phyloP scores from a whole-genome alignment of 495 filamentous ascomycete genomes.

The Aspergillus steynii region DNA sequence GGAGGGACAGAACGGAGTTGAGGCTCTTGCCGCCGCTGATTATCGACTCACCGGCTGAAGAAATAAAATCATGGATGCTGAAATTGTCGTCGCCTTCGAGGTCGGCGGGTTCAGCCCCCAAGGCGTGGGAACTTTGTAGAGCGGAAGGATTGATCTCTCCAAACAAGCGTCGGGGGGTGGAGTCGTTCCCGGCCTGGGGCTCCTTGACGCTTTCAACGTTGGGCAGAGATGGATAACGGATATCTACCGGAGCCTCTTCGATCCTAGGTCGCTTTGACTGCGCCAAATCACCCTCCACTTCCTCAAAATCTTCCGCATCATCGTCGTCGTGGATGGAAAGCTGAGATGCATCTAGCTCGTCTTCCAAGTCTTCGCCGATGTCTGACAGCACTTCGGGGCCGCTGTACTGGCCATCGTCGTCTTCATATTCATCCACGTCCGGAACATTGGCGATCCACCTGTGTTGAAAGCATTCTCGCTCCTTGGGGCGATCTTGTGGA shows the following conservation, averaged over 20 bases:
- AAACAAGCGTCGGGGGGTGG: slow-evolving; percentile 60
- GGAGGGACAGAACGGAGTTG: slow-evolving; percentile 45
- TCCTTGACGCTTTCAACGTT: slow-evolving; percentile 43
- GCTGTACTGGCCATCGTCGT: slow-evolving; percentile 52
- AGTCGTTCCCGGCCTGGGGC: slow-evolving; percentile 27
- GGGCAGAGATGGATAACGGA: slow-evolving; percentile 46
- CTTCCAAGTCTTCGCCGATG: slow-evolving; percentile 49
- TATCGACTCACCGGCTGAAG: slow-evolving; percentile 49
- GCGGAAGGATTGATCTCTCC: slow-evolving; percentile 77
- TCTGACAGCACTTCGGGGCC: slow-evolving; percentile 46
- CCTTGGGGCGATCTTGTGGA: slow-evolving; percentile 66
- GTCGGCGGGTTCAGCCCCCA: slow-evolving; percentile 35
- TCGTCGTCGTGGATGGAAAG: slow-evolving; percentile 51
- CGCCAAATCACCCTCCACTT: slow-evolving; percentile 31
- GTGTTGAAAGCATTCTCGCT: slow-evolving; percentile 62
- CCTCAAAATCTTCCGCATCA: slow-evolving; percentile 29
- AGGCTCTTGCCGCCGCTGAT: slow-evolving; percentile 37
- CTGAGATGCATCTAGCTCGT: slow-evolving; percentile 64
- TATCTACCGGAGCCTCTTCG: slow-evolving; percentile 30
- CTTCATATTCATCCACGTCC: slow-evolving; percentile 44
- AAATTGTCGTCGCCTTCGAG: slow-evolving; percentile 31
- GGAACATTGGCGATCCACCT: slow-evolving; percentile 61
- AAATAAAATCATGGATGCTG: slow-evolving; percentile 35
- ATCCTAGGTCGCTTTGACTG: slow-evolving; percentile 43
- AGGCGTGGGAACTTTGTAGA: slow-evolving; percentile 61